Conservation (phyloP, 2,329 filamentous ascomycete species). For the Chaetomium olivaceum region DNA sequence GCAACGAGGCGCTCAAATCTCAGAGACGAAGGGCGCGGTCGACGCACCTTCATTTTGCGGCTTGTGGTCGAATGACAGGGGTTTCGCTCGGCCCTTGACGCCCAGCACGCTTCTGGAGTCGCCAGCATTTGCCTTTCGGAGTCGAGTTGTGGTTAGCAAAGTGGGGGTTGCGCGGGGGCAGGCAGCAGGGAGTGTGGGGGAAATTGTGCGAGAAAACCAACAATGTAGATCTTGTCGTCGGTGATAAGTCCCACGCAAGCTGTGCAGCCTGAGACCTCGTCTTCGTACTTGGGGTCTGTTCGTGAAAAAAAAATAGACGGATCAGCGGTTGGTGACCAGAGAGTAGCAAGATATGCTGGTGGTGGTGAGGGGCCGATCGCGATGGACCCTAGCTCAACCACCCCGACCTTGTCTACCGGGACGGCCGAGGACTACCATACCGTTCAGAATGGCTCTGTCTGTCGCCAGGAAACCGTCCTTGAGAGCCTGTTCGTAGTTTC, state of each 20-base stretch:
- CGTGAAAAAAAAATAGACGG: slow-evolving; percentile 13
- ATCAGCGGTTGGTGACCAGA: slow-evolving; percentile 22
- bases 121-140: slow-evolving; percentile 84
- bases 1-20: slow-evolving; percentile 12
- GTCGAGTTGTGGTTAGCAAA: slow-evolving; percentile 27
- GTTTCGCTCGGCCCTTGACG: slow-evolving; percentile 95
- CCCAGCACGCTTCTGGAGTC: slow-evolving; percentile 94
- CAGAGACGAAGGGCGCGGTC: neutral
- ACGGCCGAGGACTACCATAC: slow-evolving; percentile 54
- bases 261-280: slow-evolving; percentile 97
- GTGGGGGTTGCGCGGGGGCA: slow-evolving; percentile 18
- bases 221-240: slow-evolving; percentile 89
- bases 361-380: slow-evolving; percentile 9
- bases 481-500: slow-evolving; percentile 90
- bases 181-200: neutral
- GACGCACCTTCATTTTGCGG: slow-evolving; percentile 89
- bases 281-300: slow-evolving; percentile 91
- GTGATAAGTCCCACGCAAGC: slow-evolving; percentile 89
- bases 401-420: slow-evolving; percentile 8
- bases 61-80: slow-evolving; percentile 98
- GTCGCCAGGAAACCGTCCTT: slow-evolving; percentile 97
- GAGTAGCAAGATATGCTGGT: neutral
- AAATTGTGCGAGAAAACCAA: slow-evolving; percentile 54
- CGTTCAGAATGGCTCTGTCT: slow-evolving; percentile 91
- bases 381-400: slow-evolving; percentile 9